Base-by-base conservation (phyloP, 106 monocot genomes). In the Apostasia ramifera region DNA sequence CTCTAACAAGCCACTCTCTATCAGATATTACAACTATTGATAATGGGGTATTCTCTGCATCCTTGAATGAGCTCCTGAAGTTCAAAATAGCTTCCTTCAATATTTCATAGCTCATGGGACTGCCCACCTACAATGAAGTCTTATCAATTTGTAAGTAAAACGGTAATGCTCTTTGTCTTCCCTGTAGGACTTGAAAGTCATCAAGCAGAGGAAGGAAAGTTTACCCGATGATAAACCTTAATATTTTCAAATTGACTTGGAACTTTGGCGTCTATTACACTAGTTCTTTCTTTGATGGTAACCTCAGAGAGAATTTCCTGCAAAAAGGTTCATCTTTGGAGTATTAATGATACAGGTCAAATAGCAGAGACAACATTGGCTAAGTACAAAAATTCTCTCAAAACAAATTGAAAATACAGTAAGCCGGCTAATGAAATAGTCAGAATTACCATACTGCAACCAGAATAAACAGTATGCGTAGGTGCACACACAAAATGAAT, bases 281-380 rank as follows among this genome's bases (percentile, higher is more conserved):
- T 81, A 12, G 70, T 81, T 71, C 97, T 84, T 47, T 98, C 92
- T 71, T 66, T 57, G 53, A 92, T 74, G 53, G 97, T 70, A 73
- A 59, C 79, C 76, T 92, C 92, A 71, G 97, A 98, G 14, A 98
- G 66, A 42, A 98, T 83, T 87, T 89, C 85, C 97, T 98, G 74
- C 65, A 71, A 58, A 66, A 59, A n/a, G n/a, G n/a, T n/a, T n/a
- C n/a, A n/a, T n/a, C n/a, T n/a, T n/a, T n/a, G n/a, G n/a, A n/a
- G n/a, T n/a, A n/a, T n/a, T n/a, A n/a, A n/a, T n/a, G n/a, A n/a
- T n/a, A n/a, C n/a, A n/a, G n/a, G n/a, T n/a, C n/a, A n/a, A n/a
- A n/a, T n/a, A n/a, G n/a, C n/a, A n/a, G n/a, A n/a, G n/a, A n/a
- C n/a, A n/a, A n/a, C n/a, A n/a, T n/a, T n/a, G n/a, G n/a, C n/a